These are phyloP conservation scores for Botryosphaeria dothidea DNA, from an alignment of 2,329 filamentous ascomycete genomes.

Conservation along the genomic window DNA sequence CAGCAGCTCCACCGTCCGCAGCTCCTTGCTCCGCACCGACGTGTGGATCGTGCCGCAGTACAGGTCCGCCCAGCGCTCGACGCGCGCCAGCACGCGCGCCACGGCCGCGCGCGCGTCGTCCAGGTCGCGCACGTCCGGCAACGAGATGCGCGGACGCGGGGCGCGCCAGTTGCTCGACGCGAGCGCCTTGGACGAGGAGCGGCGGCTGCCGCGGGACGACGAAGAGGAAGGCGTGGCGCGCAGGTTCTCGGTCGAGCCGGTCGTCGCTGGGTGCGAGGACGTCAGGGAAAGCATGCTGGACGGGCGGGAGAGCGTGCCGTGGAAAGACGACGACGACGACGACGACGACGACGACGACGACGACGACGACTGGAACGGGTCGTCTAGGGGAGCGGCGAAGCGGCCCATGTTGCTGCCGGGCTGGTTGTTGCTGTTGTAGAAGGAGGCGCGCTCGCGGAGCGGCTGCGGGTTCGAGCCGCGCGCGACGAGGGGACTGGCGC, in stretches of 20 bases:
- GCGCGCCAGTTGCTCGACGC: neutral
- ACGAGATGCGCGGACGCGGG: no score
- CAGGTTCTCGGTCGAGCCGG: neutral
- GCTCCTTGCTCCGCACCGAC: neutral
- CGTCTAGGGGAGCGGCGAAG: neutral
- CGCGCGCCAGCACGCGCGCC: neutral
- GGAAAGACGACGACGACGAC: no score
- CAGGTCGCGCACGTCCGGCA: neutral
- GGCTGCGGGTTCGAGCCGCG: neutral
- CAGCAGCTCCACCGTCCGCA: neutral
- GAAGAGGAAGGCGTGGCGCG: neutral
- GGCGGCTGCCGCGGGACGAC: neutral
- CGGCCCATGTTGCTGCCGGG: no score
- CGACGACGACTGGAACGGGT: neutral
- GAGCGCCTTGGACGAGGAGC: neutral
- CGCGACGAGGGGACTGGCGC: neutral
- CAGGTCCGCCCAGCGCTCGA: slow-evolving; percentile 1
- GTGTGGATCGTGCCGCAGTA: slow-evolving; percentile 5
- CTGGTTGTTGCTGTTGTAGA: no score
- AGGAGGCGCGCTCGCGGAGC: neutral
- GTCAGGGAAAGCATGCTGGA: neutral
- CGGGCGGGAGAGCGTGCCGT: neutral
- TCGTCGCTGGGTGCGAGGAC: neutral
- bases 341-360: no score
- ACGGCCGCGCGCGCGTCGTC: neutral